phyloP scores from a whole-genome alignment of 1,139 yeast genomes.

The Suhomyces taliae region DNA sequence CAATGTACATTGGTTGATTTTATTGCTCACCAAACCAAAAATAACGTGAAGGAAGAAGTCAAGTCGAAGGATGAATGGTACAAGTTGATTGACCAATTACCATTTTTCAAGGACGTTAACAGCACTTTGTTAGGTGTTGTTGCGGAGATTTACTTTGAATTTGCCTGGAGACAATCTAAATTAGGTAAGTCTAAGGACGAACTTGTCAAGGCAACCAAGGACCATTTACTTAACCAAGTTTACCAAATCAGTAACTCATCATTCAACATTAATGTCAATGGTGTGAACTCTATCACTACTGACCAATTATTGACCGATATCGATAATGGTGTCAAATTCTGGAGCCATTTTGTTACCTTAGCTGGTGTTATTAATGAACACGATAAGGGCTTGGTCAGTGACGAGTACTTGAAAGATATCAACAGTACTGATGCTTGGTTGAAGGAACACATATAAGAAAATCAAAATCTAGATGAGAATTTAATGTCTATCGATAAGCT shows the following conservation, averaged over 20 bases:
- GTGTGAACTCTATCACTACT: conserved; percentile 40
- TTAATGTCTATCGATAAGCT: neutral
- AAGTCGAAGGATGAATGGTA: conserved; percentile 57
- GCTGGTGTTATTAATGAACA: conserved; percentile 34
- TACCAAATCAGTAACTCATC: conserved; percentile 41
- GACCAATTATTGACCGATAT: conserved; percentile 44
- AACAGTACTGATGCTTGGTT: conserved; percentile 47
- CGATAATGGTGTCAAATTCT: conserved; percentile 36
- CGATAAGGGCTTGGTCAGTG: conserved; percentile 37
- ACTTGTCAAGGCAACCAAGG: conserved; percentile 30
- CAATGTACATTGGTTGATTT: conserved; percentile 55
- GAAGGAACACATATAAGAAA: conserved; percentile 21
- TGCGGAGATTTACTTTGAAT: conserved; percentile 44
- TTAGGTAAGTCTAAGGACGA: conserved; percentile 29
- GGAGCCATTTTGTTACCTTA: conserved; percentile 43
- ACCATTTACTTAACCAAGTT: conserved; percentile 38
- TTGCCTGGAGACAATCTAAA: conserved; percentile 32
- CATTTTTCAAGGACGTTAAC: conserved; percentile 54
- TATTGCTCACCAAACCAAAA: conserved; percentile 56
- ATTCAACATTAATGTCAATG: conserved; percentile 45
- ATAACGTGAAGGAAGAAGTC: conserved; percentile 34
- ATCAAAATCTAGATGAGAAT: neutral
- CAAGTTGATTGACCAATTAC: conserved; percentile 53
- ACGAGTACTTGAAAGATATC: conserved; percentile 33
- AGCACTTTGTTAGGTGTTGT: conserved; percentile 47